Evolutionary conservation across 2,329 filamentous ascomycete genomes (phyloP).

Genomic region (Colletotrichum camelliae): DNA sequence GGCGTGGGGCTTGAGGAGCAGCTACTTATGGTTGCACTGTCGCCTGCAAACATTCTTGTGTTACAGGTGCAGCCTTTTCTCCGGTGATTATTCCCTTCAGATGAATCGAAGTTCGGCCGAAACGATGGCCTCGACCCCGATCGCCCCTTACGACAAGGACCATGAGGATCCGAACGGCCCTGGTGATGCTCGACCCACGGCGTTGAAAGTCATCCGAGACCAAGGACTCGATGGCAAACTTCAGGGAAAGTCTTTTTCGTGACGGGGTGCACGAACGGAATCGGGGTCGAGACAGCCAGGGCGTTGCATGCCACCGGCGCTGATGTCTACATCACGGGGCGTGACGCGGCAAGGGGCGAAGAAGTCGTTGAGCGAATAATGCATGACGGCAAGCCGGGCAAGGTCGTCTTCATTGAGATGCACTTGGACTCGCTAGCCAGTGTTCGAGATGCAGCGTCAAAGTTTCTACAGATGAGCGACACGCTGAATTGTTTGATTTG

Average conservation of each 20-base stretch:
- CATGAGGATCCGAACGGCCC: conserved; percentile 2
- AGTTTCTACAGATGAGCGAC: conserved; percentile 12
- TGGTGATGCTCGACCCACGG: conserved; percentile 19
- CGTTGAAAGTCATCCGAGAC: conserved; percentile 17
- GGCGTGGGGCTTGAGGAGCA: background rate
- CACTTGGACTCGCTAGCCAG: conserved; percentile 33
- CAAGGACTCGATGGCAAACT: background rate
- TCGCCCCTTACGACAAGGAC: background rate
- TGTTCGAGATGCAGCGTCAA: conserved; percentile 28
- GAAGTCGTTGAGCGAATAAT: conserved; percentile 22
- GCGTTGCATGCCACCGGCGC: conserved; percentile 49
- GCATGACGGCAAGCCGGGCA: conserved; percentile 11
- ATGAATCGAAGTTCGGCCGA: background rate
- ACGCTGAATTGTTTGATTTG: conserved; percentile 38
- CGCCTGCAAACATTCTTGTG: background rate
- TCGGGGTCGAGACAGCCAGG: conserved; percentile 46
- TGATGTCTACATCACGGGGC: conserved; percentile 46
- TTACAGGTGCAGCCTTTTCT: background rate
- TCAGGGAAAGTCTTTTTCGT: conserved; percentile 42
- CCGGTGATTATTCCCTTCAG: background rate
- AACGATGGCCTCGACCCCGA: background rate
- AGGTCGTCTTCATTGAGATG: conserved; percentile 38
- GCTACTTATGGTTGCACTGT: background rate
- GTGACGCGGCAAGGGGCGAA: conserved; percentile 36
- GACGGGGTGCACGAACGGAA: conserved; percentile 45